Percentiles rank a stretch among this genome's conserved stretches.
Evolutionary conservation across 345 rosid species (phyloP).

Genomic region (Kernera saxatilis): DNA sequence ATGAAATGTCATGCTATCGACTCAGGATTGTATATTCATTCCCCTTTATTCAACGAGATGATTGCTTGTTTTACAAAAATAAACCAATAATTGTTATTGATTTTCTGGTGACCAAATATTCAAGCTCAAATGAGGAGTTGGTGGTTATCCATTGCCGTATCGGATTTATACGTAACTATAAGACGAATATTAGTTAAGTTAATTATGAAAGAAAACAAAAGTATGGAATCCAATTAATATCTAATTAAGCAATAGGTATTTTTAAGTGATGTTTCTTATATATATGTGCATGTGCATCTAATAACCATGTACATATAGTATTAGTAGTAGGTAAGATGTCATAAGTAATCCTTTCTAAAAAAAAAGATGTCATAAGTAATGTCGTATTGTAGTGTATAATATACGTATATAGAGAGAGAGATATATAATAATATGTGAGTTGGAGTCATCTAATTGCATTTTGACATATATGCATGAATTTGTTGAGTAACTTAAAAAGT

Average conservation of each 20-base stretch:
- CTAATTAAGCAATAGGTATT: neutral
- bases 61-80: slow-evolving; percentile 9
- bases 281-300: slow-evolving; percentile 3
- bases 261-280: neutral
- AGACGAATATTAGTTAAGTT: neutral
- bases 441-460: slow-evolving; percentile 5
- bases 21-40: neutral
- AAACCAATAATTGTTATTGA: neutral
- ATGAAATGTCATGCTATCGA: neutral
- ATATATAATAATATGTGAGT: neutral
- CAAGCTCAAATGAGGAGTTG: neutral
- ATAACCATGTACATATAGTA: neutral
- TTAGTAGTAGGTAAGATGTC: slow-evolving; percentile 24
- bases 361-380: slow-evolving; percentile 17
- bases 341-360: no score
- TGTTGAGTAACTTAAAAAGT: neutral
- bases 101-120: neutral
- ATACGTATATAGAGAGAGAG: no score
- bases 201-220: neutral
- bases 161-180: neutral
- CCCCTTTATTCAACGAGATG: neutral
- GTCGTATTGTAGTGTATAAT: slow-evolving; percentile 9
- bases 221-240: neutral
- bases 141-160: slow-evolving; percentile 10
- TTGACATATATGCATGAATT: slow-evolving; percentile 12